Conservation (phyloP, 2,329 filamentous ascomycete genomes). For the Grosmannia penicillata region DNA sequence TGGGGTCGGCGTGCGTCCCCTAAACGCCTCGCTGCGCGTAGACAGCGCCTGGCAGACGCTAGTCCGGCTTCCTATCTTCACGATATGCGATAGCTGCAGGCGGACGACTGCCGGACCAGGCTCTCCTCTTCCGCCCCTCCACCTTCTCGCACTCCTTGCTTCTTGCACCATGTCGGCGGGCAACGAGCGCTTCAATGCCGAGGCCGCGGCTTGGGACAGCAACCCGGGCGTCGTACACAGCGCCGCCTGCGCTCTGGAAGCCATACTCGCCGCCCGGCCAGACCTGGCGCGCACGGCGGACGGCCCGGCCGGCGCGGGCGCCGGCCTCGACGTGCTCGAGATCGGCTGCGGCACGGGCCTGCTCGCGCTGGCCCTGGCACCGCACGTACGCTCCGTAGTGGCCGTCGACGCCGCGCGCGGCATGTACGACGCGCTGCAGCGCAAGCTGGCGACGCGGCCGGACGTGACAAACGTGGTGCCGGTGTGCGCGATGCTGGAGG, state of each 20-base stretch:
- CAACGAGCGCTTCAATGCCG: constrained; percentile 36
- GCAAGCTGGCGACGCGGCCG: constrained; percentile 30
- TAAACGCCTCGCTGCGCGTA: too few relatives aligned
- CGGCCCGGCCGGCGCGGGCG: constrained; percentile 1
- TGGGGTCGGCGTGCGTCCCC: too few relatives aligned
- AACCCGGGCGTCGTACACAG: constrained; percentile 33
- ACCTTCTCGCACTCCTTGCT: too few relatives aligned
- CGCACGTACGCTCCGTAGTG: constrained; percentile 29
- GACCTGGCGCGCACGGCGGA: constrained; percentile 9
- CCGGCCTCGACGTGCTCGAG: constrained; percentile 33
- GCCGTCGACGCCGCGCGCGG: constrained; percentile 38
- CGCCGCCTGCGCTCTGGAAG: constrained; percentile 26
- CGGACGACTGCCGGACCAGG: too few relatives aligned
- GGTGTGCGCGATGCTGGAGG: constrained; percentile 29
- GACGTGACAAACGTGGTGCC: constrained; percentile 19
- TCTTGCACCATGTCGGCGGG: constrained; percentile 8
- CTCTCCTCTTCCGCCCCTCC: neutral
- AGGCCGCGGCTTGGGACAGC: constrained; percentile 37
- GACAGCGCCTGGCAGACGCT: too few relatives aligned
- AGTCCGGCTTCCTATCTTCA: too few relatives aligned
- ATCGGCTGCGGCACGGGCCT: constrained; percentile 43
- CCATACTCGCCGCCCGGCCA: constrained; percentile 25
- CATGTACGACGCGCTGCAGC: constrained; percentile 35
- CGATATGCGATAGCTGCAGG: too few relatives aligned
- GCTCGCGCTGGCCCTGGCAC: constrained; percentile 32